These are phyloP conservation scores for Neonectria punicea DNA, from an alignment of 2,329 filamentous ascomycete genomes.

Conservation along the genomic window DNA sequence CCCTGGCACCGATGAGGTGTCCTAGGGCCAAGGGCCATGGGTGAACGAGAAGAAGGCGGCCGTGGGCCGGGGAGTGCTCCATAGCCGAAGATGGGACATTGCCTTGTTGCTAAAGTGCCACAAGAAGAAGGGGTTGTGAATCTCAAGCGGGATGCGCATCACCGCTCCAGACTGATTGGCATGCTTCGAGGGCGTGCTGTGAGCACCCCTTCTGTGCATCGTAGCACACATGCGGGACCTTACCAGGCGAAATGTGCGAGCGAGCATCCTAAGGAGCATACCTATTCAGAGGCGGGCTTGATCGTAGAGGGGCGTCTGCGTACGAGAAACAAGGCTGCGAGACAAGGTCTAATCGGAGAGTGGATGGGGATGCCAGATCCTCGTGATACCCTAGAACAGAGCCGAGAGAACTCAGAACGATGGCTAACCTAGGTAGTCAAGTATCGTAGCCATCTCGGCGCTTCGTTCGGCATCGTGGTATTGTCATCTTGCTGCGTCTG, in stretches of 20 bases:
- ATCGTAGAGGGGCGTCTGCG: constrained; percentile 27
- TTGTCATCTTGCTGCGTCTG: constrained; percentile 8
- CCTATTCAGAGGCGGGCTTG: neutral
- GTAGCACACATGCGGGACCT: constrained; percentile 1
- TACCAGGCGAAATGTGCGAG: constrained; percentile 16
- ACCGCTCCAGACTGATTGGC: constrained; percentile 39
- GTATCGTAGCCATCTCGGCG: constrained; percentile 22
- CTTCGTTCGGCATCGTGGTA: constrained; percentile 26
- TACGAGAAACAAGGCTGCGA: constrained; percentile 36
- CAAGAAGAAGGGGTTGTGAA: constrained; percentile 42
- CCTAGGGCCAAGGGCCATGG: constrained; percentile 21
- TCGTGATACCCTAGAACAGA: constrained; percentile 27
- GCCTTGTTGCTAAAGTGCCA: constrained; percentile 42
- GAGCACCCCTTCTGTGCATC: constrained; percentile 29
- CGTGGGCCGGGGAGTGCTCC: constrained; percentile 30
- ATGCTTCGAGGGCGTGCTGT: constrained; percentile 30
- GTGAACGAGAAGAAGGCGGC: constrained; percentile 12
- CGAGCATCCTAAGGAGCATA: constrained; percentile 10
- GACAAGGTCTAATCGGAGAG: constrained; percentile 35
- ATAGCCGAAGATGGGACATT: constrained; percentile 37
- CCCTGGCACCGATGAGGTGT: constrained; percentile 17
- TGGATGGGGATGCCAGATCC: constrained; percentile 35
- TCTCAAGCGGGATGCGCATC: constrained; percentile 44
- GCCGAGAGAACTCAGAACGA: neutral
- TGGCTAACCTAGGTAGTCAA: neutral